phyloP scores from a whole-genome alignment of 768 basidiomycete species.

The Clitopilus passeckerianus region DNA sequence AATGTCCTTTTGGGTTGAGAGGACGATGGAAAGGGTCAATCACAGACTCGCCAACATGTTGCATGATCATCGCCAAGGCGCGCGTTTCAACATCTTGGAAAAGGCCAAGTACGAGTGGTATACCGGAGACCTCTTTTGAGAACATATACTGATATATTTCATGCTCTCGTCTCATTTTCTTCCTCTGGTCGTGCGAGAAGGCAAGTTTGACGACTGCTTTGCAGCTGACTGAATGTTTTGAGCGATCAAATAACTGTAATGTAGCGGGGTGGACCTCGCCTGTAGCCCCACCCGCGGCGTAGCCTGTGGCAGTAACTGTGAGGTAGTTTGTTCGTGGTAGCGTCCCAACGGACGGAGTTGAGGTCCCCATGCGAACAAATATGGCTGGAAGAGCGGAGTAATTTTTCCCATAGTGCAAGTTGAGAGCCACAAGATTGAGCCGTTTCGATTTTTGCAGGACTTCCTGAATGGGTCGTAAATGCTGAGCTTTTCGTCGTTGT shows the following conservation, averaged over 20 bases:
- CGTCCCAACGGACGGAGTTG: too few relatives aligned
- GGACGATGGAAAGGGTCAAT: not conserved
- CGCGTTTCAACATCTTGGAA: slow-evolving; percentile 3
- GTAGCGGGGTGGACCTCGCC: slow-evolving; percentile 1
- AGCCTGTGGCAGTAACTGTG: not conserved
- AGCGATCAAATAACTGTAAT: not conserved
- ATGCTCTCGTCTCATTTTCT: slow-evolving; percentile 2
- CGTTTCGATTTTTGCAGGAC: too few relatives aligned
- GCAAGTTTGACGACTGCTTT: slow-evolving; percentile 5
- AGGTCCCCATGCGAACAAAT: not conserved
- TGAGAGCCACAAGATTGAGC: not conserved
- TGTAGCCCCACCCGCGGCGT: slow-evolving; percentile 1
- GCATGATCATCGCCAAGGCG: slow-evolving; percentile 1
- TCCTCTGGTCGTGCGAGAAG: not conserved
- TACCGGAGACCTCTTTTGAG: not conserved
- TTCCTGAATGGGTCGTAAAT: too few relatives aligned
- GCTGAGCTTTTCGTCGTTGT: too few relatives aligned
- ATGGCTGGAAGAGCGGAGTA: not conserved
- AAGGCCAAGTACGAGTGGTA: slow-evolving; percentile 2
- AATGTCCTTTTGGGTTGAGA: not conserved
- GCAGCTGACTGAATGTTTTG: not conserved
- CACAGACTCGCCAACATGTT: not conserved
- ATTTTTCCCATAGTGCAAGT: not conserved
- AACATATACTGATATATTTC: slow-evolving; percentile 2
- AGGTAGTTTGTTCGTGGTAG: not conserved